These are phyloP conservation scores for Cyberlindnera bimundalis DNA, from an alignment of 805 yeast species.

Conservation along the genomic window DNA sequence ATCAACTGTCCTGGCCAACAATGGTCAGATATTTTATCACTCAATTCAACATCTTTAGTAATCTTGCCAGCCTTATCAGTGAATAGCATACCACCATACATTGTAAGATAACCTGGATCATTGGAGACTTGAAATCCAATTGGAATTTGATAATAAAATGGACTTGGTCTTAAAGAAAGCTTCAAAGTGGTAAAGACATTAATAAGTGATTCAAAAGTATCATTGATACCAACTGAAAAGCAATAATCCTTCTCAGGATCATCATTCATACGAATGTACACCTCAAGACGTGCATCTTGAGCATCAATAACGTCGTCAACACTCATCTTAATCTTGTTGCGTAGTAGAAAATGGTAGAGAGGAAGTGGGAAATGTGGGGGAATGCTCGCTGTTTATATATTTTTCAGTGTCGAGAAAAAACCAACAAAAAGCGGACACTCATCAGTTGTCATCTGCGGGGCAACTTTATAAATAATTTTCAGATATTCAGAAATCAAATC, in stretches of 20 bases:
- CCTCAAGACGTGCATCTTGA: slow-evolving; percentile 26
- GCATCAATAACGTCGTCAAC: slow-evolving; percentile 22
- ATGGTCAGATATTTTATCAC: slow-evolving; percentile 53
- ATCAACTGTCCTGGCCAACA: slow-evolving; percentile 91
- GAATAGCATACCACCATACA: slow-evolving; percentile 76
- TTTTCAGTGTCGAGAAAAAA: too few relatives aligned
- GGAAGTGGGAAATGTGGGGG: too few relatives aligned
- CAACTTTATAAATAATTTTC: too few relatives aligned
- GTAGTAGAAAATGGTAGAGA: too few relatives aligned
- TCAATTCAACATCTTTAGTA: slow-evolving; percentile 43
- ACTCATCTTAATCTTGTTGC: slow-evolving; percentile 7
- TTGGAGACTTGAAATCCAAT: slow-evolving; percentile 56
- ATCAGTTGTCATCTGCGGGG: too few relatives aligned
- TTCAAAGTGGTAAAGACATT: slow-evolving; percentile 65
- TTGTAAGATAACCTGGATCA: slow-evolving; percentile 79
- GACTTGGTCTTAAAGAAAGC: slow-evolving; percentile 72
- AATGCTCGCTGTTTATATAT: too few relatives aligned
- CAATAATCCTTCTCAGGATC: slow-evolving; percentile 89
- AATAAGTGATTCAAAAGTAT: slow-evolving; percentile 56
- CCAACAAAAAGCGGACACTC: too few relatives aligned
- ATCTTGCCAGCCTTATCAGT: slow-evolving; percentile 51
- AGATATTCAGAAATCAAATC: too few relatives aligned
- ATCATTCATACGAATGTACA: slow-evolving; percentile 72
- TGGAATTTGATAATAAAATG: slow-evolving; percentile 68
- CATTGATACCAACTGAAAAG: slow-evolving; percentile 61